Evolutionary conservation across 2,329 filamentous ascomycete genomes (phyloP).

Genomic region (Xylaria sp.): DNA sequence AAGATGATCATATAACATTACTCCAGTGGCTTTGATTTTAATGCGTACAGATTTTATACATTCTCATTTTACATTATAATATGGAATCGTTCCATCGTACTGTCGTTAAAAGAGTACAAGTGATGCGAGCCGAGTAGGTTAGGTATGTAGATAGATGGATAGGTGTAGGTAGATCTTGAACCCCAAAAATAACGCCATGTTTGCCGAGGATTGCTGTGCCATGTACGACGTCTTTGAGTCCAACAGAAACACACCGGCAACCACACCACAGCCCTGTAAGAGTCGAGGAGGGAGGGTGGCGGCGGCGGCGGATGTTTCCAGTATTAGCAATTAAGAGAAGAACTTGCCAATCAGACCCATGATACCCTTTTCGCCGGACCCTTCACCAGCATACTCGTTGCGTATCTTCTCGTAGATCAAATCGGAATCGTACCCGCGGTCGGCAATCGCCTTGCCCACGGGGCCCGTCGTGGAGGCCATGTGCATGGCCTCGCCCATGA

Average conservation of each 20-base stretch:
- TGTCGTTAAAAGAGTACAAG: background rate
- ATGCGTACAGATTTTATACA: background rate
- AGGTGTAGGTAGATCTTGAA: background rate
- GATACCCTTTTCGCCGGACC: constrained; percentile 32
- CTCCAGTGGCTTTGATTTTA: no score
- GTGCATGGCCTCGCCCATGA: constrained; percentile 51
- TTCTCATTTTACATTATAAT: background rate
- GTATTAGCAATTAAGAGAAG: constrained; percentile 34
- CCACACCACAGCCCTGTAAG: no score
- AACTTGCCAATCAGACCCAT: constrained; percentile 37
- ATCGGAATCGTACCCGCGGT: constrained; percentile 32
- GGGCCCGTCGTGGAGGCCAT: constrained; percentile 38
- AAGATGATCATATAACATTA: no score
- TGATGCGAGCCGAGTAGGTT: no score
- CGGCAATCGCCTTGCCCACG: constrained; percentile 25
- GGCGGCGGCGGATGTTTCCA: no score
- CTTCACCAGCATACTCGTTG: constrained; percentile 30
- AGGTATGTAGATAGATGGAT: background rate
- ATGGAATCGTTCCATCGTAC: background rate
- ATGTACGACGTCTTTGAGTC: background rate
- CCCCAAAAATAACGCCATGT: background rate
- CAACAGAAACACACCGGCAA: background rate
- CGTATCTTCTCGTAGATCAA: constrained; percentile 37
- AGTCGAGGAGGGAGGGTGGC: no score
- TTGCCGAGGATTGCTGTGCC: background rate